phyloP scores from a whole-genome alignment of 768 basidiomycete species.

The Tricholoma matsutake region DNA sequence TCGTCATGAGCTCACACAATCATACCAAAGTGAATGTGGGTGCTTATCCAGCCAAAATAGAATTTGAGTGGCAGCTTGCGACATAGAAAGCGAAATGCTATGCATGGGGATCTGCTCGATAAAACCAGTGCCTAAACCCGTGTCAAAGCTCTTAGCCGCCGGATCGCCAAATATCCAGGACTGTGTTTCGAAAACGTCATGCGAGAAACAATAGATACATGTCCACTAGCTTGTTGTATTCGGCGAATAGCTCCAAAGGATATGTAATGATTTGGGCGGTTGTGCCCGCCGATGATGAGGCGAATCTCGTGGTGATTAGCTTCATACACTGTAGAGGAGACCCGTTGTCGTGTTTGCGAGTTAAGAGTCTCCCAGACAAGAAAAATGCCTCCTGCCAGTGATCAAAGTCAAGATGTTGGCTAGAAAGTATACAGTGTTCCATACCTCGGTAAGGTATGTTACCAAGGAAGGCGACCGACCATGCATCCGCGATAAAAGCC shows the following conservation, averaged over 20 bases:
- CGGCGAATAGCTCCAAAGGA: slow-evolving; percentile 24
- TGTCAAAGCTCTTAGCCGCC: slow-evolving; percentile 23
- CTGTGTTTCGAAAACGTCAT: slow-evolving; percentile 19
- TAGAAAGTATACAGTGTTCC: slow-evolving; percentile 14
- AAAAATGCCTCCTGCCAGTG: slow-evolving; percentile 18
- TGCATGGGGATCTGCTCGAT: slow-evolving; percentile 14
- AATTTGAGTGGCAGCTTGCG: slow-evolving; percentile 4
- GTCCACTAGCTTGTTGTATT: slow-evolving; percentile 24
- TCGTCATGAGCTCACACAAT: not conserved
- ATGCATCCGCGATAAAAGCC: slow-evolving; percentile 3
- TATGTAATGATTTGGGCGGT: slow-evolving; percentile 22
- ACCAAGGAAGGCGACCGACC: slow-evolving; percentile 4
- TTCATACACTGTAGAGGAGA: slow-evolving; percentile 15
- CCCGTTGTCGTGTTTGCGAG: slow-evolving; percentile 13
- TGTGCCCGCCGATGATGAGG: slow-evolving; percentile 23
- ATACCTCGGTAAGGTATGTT: not conserved
- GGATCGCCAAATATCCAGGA: slow-evolving; percentile 15
- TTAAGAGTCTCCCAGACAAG: slow-evolving; percentile 26
- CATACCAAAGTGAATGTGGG: not conserved
- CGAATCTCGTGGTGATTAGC: slow-evolving; percentile 22
- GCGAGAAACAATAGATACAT: slow-evolving; percentile 12
- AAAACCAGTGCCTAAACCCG: slow-evolving; percentile 20
- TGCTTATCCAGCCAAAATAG: not conserved
- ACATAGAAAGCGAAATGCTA: slow-evolving; percentile 21
- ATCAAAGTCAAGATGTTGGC: not conserved